phyloP scores from a whole-genome alignment of 345 rosid species.

The Salix dunnii region DNA sequence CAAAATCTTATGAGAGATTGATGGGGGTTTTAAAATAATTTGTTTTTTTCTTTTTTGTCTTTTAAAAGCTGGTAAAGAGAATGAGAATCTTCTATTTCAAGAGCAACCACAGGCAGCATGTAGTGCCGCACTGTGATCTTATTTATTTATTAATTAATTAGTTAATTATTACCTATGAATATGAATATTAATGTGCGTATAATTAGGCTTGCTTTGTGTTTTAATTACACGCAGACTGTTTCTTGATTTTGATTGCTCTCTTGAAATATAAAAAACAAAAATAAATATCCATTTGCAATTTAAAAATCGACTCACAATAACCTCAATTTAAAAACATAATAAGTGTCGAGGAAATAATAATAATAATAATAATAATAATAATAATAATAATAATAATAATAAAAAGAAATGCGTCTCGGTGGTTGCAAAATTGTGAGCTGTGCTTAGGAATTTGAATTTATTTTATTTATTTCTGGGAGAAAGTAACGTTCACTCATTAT shows the following conservation, averaged over 20 bases:
- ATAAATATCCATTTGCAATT: too few species aligned
- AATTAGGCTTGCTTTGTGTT: neutral
- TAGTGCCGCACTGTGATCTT: neutral
- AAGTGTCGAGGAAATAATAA: neutral
- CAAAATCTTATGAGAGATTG: neutral
- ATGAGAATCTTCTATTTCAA: conserved; percentile 14
- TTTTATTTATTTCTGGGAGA: neutral
- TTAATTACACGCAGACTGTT: neutral
- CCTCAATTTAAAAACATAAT: neutral
- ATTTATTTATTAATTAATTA: neutral
- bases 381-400: too few species aligned
- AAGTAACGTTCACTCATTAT: neutral
- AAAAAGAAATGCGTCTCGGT: neutral
- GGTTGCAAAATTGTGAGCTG: neutral
- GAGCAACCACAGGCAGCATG: neutral
- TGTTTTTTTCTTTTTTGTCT: neutral
- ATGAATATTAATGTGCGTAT: neutral
- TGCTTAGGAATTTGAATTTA: neutral
- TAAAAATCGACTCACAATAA: neutral
- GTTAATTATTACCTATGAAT: too few species aligned
- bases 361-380: too few species aligned
- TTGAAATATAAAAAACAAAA: too few species aligned
- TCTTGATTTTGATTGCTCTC: too few species aligned
- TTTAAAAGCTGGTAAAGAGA: neutral
- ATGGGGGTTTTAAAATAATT: neutral